Evolutionary conservation across 805 yeast genomes (phyloP), one percentile per base, ranked within the genome.

Genomic region (Yueomyces sinensis): DNA sequence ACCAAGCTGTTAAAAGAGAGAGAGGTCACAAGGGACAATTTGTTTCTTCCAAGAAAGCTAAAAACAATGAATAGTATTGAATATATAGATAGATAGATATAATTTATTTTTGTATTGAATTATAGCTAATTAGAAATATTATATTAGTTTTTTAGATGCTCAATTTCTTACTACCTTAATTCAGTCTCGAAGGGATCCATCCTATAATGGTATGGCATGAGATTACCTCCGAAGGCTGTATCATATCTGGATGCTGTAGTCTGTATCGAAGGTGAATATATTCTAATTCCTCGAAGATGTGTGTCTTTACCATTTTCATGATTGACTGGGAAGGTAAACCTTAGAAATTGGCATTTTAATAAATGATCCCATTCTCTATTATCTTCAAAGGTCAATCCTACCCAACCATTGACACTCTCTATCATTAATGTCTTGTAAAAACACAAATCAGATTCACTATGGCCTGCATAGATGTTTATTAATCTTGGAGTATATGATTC

Each of bases 1-100:
- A 91, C 55, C 99, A 91, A 56, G 99, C 99, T 3, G 91, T 91
- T 98, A 72, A 97, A 53, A 72, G 99, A 55, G 97, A 98, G 13
- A 74, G 99, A 47, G n/a, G n/a, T n/a, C n/a, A n/a, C n/a, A n/a
- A n/a, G n/a, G n/a, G n/a, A n/a, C n/a, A n/a, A n/a, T n/a, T n/a
- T n/a, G n/a, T n/a, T n/a, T n/a, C n/a, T n/a, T n/a, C n/a, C n/a
- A n/a, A n/a, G n/a, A n/a, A n/a, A n/a, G n/a, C n/a, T n/a, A n/a
- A n/a, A n/a, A n/a, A n/a, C n/a, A n/a, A n/a, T n/a, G n/a, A n/a
- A n/a, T n/a, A n/a, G n/a, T n/a, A n/a, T n/a, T n/a, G n/a, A n/a
- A n/a, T n/a, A n/a, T n/a, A n/a, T n/a, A n/a, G n/a, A n/a, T n/a
- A n/a, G n/a, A n/a, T n/a, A n/a, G n/a, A n/a, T n/a, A n/a, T n/a